Percentiles rank a stretch among this genome's conserved stretches.
Evolutionary conservation across 352 stramenopile genomes (phyloP).

Genomic region (Phytophthora macrochlamydospora): DNA sequence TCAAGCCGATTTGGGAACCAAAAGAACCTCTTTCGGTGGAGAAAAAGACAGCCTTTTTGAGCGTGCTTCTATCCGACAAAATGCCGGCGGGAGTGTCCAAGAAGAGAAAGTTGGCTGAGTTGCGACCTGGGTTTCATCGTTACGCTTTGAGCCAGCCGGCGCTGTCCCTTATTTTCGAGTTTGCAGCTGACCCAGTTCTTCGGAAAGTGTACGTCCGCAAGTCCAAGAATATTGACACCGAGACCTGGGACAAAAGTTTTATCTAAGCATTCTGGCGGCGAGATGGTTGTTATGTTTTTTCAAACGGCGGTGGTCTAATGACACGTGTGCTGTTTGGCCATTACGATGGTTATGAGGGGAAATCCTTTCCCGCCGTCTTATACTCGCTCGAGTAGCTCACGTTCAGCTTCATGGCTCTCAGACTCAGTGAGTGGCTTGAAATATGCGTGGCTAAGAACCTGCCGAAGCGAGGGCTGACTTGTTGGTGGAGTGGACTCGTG

Average conservation of each 20-base stretch:
- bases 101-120: neutral
- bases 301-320: neutral
- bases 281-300: too few species aligned
- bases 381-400: slow-evolving; percentile 11
- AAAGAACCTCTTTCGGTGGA: neutral
- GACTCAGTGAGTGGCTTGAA: slow-evolving; percentile 21
- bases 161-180: too few species aligned
- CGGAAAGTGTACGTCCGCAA: too few species aligned
- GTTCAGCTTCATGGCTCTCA: slow-evolving; percentile 17
- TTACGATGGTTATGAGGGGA: too few species aligned
- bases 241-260: too few species aligned
- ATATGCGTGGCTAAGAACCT: slow-evolving; percentile 21
- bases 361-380: neutral
- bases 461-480: neutral
- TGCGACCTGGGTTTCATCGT: neutral
- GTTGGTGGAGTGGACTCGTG: neutral
- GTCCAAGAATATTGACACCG: too few species aligned
- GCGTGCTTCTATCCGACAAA: neutral
- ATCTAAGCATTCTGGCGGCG: too few species aligned
- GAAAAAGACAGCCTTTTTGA: neutral
- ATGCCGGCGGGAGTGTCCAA: neutral
- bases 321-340: neutral
- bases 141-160: too few species aligned
- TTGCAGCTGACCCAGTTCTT: too few species aligned
- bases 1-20: neutral